These are phyloP conservation scores for Eucalyptus curtisii DNA, from an alignment of 345 rosid genomes.

Conservation along the genomic window DNA sequence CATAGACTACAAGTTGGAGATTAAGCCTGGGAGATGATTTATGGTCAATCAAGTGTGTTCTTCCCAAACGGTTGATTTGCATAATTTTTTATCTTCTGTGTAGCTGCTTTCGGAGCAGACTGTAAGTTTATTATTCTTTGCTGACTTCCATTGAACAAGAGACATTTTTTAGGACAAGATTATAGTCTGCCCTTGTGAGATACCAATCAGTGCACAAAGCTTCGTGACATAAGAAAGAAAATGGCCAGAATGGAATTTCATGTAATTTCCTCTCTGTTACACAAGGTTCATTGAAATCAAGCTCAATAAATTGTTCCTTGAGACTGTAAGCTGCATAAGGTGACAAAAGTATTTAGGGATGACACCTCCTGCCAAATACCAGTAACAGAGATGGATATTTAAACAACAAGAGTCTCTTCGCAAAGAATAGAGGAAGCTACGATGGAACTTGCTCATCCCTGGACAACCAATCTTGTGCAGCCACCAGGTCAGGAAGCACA, in stretches of 20 bases:
- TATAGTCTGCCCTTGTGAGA: background rate
- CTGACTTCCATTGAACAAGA: background rate
- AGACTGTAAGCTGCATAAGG: background rate
- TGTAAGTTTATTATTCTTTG: background rate
- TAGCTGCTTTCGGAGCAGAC: background rate
- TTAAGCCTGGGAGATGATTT: background rate
- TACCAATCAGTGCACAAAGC: background rate
- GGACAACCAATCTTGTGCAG: conserved; percentile 52
- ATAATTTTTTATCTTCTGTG: background rate
- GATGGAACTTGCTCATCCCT: conserved; percentile 11
- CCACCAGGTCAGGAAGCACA: conserved; percentile 73
- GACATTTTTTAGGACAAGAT: background rate
- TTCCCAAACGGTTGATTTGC: background rate
- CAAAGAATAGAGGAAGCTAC: background rate
- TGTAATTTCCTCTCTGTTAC: background rate
- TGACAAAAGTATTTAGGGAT: background rate
- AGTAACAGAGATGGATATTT: background rate
- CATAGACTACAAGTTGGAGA: background rate
- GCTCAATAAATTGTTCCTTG: background rate
- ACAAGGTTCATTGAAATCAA: background rate
- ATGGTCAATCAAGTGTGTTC: background rate
- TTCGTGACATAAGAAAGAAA: background rate
- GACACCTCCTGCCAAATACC: background rate
- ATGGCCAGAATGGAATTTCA: background rate
- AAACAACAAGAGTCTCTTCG: background rate